Evolutionary conservation across 2,329 filamentous ascomycete genomes (phyloP), one percentile per base, ranked within the genome.

Genomic region (Chalaropsis thielavioides): DNA sequence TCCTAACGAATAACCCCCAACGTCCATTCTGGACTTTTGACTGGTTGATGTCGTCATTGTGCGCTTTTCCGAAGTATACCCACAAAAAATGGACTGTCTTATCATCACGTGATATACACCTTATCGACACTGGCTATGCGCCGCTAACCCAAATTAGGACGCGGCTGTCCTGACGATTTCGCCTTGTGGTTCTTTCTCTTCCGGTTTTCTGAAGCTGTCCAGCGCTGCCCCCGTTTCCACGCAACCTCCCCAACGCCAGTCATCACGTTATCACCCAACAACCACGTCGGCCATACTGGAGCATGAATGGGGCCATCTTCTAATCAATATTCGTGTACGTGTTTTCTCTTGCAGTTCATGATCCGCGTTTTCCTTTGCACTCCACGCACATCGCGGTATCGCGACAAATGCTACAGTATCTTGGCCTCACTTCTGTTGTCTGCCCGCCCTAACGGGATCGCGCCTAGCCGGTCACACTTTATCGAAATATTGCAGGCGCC

Each of bases 161-260:
- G 65, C 65, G 65, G 65, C 65, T 67, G 65, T 67, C 56, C 51
- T 46, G 61, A 44, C 60, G 31, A 66, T 60, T 62, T 66, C 60
- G 51, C 60, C 64, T 64, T 66, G 58, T 66, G 49, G 49, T 60
- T 61, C 51, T 64, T 64, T 64, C 62, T 64, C 49, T 62, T 43
- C 61, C 19, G 49, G 41, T 58, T 62, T 46, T 64, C 51, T n/a
- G 22, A 60, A 64, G 51, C 51, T 46, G 24, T 58, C 27, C 27
- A 35, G 54, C 15, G 54, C 54, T 58, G 54, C 31, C 54, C 54
- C 54, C 54, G n/a, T 58, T 58, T 58, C 38, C 54, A 58, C 54
- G 15, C 27, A 58, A 22, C 27, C 17, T 58, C 15, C 17, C 54
- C 31, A 35, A 19, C 54, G 24, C 54, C 10, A 38, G 27, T 19